Conservation (phyloP, 129 eudicot genomes). For the Erigeron canadensis region DNA sequence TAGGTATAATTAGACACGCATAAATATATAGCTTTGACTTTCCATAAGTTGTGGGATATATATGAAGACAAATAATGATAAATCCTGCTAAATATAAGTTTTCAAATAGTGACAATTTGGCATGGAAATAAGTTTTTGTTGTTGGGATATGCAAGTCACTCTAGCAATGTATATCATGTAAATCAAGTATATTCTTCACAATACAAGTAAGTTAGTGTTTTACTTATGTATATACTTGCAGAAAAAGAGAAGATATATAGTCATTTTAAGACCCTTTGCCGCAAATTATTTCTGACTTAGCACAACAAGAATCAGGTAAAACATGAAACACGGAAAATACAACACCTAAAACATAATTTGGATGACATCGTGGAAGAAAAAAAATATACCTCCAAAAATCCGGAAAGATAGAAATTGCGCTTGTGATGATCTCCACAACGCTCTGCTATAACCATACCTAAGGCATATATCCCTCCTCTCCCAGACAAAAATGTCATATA, state of each 20-base stretch:
- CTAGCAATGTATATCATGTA: not conserved
- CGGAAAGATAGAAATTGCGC: conserved; percentile 47
- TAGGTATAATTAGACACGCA: too few species aligned
- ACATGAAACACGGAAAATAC: not conserved
- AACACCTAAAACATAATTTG: not conserved
- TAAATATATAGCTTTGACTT: not conserved
- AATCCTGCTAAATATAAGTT: not conserved
- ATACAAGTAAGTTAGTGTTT: too few species aligned
- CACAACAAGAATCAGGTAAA: not conserved
- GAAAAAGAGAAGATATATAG: not conserved
- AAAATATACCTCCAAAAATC: conserved; percentile 33
- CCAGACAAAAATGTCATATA: conserved; percentile 82
- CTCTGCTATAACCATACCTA: conserved; percentile 75
- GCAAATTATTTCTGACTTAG: not conserved
- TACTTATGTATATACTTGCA: too few species aligned
- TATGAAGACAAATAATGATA: conserved; percentile 5
- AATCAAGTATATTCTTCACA: not conserved
- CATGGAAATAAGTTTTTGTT: not conserved
- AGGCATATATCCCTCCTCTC: conserved; percentile 76
- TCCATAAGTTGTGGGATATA: not conserved
- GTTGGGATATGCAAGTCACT: not conserved
- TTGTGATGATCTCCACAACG: conserved; percentile 51
- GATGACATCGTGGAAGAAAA: not conserved
- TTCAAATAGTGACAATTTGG: not conserved
- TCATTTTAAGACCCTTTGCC: not conserved